Evolutionary conservation across 768 basidiomycete genomes (phyloP), one percentile per base, ranked within the genome.

Genomic region (Chalciporus sphaerocephalus): DNA sequence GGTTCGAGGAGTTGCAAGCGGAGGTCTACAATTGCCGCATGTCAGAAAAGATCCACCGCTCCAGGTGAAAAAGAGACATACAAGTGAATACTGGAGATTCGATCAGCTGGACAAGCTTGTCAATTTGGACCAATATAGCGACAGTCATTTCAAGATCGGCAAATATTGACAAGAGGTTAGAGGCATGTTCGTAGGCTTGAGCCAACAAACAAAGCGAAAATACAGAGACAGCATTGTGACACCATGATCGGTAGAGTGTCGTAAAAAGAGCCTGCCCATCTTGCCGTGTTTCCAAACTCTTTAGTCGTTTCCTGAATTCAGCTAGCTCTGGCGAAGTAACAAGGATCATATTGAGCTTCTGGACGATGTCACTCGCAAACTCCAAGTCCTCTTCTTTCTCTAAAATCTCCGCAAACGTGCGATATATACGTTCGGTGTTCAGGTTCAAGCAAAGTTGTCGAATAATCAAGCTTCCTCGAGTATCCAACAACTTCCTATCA

Each of bases 321-420:
- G 83, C 80, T n/a, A 99, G 71, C 64, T 99, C 95, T 0, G 92
- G 92, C 2, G 92, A 93, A 6, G 95, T 98, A 52, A 95, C 94
- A 40, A 99, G 73, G 54, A 99, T 98, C 62, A 93, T 85, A 61
- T 92, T 98, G 38, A 99, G 72, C 68, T 98, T 97, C 70, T 96
- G 92, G 13, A 99, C 92, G 65, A 99, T 98, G 50, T 90, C 87
- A 56, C 93, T 92, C 2, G 95, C 94, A 65, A 98, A 98, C 64
- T 98, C 96, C 33, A 98, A 78, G 63, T 99, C 96, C 92, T 98
- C 96, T 70, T 99, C 96, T 63, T 93, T 94, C 70, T 98, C 96
- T 54, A 99, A 64, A 27, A 99, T 93, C 70, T 98, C 96, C 0
- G 96, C 95, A 60, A 97, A 92, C 0, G 92, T 91, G 36, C 89